Conservation (phyloP, 1,284 basidiomycete genomes). For the Puccinia triticina region DNA sequence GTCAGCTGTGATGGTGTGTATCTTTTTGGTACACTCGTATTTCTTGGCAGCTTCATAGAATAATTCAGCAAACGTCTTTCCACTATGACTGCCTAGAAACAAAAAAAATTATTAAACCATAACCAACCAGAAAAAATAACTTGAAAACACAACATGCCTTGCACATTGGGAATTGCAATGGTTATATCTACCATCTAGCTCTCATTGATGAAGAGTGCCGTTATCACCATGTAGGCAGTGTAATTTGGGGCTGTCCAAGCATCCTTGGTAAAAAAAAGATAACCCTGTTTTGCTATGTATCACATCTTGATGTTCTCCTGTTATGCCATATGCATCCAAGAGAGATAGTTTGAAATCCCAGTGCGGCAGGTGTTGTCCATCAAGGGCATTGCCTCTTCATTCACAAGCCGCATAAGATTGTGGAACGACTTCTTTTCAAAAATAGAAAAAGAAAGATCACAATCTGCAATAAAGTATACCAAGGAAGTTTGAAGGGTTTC, state of each 20-base stretch:
- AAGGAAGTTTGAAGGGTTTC: conserved; percentile 5
- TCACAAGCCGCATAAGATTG: neutral
- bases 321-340: neutral
- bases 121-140: neutral
- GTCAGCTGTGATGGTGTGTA: conserved; percentile 20
- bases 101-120: neutral
- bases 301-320: neutral
- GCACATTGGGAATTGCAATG: conserved; percentile 1
- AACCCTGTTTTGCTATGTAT: neutral
- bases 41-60: neutral
- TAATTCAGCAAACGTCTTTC: neutral
- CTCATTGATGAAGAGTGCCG: conserved; percentile 29
- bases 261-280: neutral
- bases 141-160: too few relatives aligned
- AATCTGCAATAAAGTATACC: conserved; percentile 7
- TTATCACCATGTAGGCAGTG: conserved; percentile 20
- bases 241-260: conserved; percentile 18
- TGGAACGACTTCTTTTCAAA: neutral
- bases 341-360: neutral
- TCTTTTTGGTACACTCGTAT: too few relatives aligned
- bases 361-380: neutral
- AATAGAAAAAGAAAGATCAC: conserved; percentile 2
- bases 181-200: conserved; percentile 15
- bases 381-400: neutral
- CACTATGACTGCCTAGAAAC: conserved; percentile 13